Evolutionary conservation across 1,284 basidiomycete genomes (phyloP), one percentile per base, ranked within the genome.

Genomic region (Naganishia sp.): DNA sequence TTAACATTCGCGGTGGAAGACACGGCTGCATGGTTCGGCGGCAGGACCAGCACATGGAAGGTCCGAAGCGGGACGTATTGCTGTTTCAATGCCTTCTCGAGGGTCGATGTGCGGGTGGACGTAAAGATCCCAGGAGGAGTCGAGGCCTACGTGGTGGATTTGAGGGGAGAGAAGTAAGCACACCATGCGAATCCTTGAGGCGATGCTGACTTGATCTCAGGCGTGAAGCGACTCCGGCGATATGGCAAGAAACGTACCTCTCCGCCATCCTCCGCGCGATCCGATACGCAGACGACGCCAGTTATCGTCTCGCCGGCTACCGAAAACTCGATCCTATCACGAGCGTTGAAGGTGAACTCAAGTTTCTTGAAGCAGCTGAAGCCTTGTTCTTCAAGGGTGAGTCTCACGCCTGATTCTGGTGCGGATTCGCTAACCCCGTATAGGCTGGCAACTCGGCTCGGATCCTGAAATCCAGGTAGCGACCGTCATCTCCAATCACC

Each of bases 381-480:
- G 86, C 87, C 0, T 81, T 97, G 53, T 99, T 99, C 77, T 82
- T 88, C 77, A 94, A 96, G 79, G 94, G 92, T 89, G 60, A 11
- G 81, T 67, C 31, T 21, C 46, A 25, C 3, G n/a, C 10, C 6
- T 28, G 15, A 3, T 28, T 45, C 6, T 28, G 10, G 21, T 13
- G 42, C 32, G 28, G 3, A 41, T 39, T 10, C 39, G 32, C 18
- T 25, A 15, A 39, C 39, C 32, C 4, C 10, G 7, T 11, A 0
- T 69, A 92, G 92, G 95, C 35, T 99, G 95, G 96, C 94, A 97
- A 77, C 89, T 98, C 1, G 95, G 95, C 3, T 97, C 94, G 0
- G 95, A 98, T 72, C 95, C 95, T 0, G 96, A 99, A 79, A 94
- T 98, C 42, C 96, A 99, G 77, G 95, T 99, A 23, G 95, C 95